Conservation (phyloP, 352 stramenopile genomes). For the Globisporangium heterothallicum region DNA sequence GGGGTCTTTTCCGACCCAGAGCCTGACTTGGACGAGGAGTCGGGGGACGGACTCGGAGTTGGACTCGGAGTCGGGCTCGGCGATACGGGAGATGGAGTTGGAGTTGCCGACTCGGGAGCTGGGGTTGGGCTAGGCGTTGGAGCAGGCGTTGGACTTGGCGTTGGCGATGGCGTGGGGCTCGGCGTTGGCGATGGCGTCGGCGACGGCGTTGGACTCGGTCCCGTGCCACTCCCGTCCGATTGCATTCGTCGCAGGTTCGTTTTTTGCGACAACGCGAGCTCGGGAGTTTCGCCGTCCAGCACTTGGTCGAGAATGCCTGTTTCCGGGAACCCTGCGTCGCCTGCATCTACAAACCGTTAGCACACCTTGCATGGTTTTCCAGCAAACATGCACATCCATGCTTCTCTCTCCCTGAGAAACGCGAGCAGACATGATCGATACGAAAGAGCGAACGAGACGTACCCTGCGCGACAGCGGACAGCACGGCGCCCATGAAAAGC, state of each 20-base stretch:
- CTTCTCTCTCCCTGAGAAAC: too few species aligned
- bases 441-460: neutral
- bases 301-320: slow-evolving; percentile 9
- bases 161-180: slow-evolving; percentile 17
- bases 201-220: slow-evolving; percentile 13
- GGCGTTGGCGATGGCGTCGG: slow-evolving; percentile 16
- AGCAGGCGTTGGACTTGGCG: slow-evolving; percentile 13
- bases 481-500: slow-evolving; percentile 16
- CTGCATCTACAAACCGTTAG: slow-evolving; percentile 6
- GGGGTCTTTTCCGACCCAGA: slow-evolving; percentile 1
- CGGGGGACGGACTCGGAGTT: slow-evolving; percentile 1
- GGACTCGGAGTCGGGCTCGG: slow-evolving; percentile 22
- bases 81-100: too few species aligned
- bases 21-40: neutral
- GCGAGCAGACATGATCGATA: neutral
- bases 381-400: neutral
- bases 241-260: slow-evolving; percentile 10
- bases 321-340: slow-evolving; percentile 18
- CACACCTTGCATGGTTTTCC: neutral
- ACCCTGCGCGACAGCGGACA: slow-evolving; percentile 17
- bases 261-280: too few species aligned
- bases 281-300: slow-evolving; percentile 9
- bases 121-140: slow-evolving; percentile 11
- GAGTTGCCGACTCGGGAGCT: too few species aligned
- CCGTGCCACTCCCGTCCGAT: neutral